Percentiles rank a stretch among this genome's conserved stretches.
phyloP scores from a whole-genome alignment of 1,139 yeast species.

The Suhomyces anneliseae region DNA sequence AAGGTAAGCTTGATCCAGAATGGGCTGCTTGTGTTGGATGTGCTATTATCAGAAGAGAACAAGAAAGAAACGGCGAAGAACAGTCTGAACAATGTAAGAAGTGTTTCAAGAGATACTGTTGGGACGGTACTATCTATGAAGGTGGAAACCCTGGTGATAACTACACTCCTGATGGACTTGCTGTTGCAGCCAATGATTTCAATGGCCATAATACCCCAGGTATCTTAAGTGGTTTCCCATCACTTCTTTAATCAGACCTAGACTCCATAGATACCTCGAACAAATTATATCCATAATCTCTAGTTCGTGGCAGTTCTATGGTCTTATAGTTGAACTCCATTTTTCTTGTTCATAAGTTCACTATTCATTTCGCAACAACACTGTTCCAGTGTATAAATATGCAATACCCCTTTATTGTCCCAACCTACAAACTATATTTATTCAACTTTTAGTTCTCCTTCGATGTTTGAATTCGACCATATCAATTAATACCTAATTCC shows the following conservation, averaged over 20 bases:
- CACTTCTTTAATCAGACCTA: not conserved
- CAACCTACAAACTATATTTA: too few relatives aligned
- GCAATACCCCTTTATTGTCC: too few relatives aligned
- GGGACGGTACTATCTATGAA: slow-evolving; percentile 55
- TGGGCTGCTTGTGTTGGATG: slow-evolving; percentile 85
- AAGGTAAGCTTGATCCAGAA: slow-evolving; percentile 67
- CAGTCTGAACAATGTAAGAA: slow-evolving; percentile 69
- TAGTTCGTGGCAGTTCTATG: too few relatives aligned
- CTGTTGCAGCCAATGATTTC: slow-evolving; percentile 9
- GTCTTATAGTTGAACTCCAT: too few relatives aligned
- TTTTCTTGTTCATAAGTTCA: too few relatives aligned
- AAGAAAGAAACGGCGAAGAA: slow-evolving; percentile 64
- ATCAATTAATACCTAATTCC: too few relatives aligned
- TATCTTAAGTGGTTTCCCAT: not conserved
- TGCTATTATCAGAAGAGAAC: slow-evolving; percentile 80
- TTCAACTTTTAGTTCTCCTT: too few relatives aligned
- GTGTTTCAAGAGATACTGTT: slow-evolving; percentile 77
- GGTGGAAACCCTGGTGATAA: slow-evolving; percentile 19
- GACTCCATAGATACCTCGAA: too few relatives aligned
- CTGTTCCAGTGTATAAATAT: too few relatives aligned
- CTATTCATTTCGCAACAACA: too few relatives aligned
- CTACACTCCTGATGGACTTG: slow-evolving; percentile 13
- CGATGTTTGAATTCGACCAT: too few relatives aligned
- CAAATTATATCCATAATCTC: too few relatives aligned
- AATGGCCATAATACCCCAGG: slow-evolving; percentile 8